phyloP scores from a whole-genome alignment of 2,329 filamentous ascomycete species.

The Pezicula radicicola region DNA sequence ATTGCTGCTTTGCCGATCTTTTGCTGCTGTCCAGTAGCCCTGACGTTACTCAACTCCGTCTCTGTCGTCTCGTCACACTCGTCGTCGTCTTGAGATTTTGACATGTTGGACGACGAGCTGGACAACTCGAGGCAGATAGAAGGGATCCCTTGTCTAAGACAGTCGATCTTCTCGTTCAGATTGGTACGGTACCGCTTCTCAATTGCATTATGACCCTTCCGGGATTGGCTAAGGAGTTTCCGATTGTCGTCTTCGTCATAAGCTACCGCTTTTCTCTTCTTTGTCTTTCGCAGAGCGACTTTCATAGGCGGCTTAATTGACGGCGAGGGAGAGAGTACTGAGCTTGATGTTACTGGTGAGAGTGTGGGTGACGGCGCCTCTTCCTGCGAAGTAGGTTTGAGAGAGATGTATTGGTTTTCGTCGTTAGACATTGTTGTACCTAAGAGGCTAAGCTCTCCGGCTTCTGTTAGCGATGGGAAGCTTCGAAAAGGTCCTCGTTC shows the following conservation, averaged over 20 bases:
- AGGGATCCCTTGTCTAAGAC: conserved; percentile 11
- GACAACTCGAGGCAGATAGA: neutral
- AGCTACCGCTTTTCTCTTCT: conserved; percentile 8
- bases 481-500: conserved; percentile 1
- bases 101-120: neutral
- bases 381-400: neutral
- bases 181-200: conserved; percentile 18
- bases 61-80: conserved; percentile 1
- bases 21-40: conserved; percentile 4
- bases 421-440: conserved; percentile 11
- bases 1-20: conserved; percentile 21
- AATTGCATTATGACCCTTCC: conserved; percentile 10
- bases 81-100: conserved; percentile 3
- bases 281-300: conserved; percentile 7
- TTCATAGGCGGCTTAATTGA: neutral
- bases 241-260: conserved; percentile 3
- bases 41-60: neutral
- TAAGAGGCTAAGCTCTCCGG: conserved; percentile 7
- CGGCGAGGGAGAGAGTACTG: conserved; percentile 4
- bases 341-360: conserved; percentile 1
- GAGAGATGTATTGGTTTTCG: neutral
- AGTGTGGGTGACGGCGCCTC: conserved; percentile 1
- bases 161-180: conserved; percentile 18
- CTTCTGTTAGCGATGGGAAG: conserved; percentile 10
- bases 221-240: conserved; percentile 7